Conservation (phyloP, 116 monocot species). For the Phalaenopsis hybrid region DNA sequence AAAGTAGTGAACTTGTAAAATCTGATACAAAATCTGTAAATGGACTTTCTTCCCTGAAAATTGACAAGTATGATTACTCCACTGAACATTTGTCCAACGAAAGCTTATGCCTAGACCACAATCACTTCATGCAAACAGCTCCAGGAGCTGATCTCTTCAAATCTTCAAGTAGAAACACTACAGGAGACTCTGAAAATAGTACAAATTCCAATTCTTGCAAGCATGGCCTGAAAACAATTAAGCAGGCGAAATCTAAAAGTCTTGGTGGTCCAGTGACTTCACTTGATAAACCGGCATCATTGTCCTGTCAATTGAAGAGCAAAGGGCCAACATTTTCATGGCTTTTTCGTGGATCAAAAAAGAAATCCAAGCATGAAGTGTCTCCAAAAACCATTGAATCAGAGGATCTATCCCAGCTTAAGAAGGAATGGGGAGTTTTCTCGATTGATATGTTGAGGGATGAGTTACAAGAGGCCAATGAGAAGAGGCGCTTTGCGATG, state of each 20-base stretch:
- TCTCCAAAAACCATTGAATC: slow-evolving; percentile 47
- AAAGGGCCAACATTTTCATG: slow-evolving; percentile 58
- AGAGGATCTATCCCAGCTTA: slow-evolving; percentile 66
- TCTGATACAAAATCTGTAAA: too few relatives aligned
- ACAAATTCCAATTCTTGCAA: slow-evolving; percentile 51
- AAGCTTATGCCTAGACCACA: slow-evolving; percentile 27
- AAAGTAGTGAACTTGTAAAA: too few relatives aligned
- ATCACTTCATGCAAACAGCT: slow-evolving; percentile 17
- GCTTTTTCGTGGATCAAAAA: slow-evolving; percentile 55
- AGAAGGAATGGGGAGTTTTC: slow-evolving; percentile 61
- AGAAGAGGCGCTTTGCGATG: slow-evolving; percentile 55
- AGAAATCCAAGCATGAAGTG: slow-evolving; percentile 53
- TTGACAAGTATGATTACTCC: too few relatives aligned
- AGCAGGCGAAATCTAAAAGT: slow-evolving; percentile 27
- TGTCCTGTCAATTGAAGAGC: slow-evolving; percentile 20
- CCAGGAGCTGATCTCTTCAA: slow-evolving; percentile 22
- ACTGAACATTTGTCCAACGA: too few relatives aligned
- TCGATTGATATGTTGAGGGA: slow-evolving; percentile 69
- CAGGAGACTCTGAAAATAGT: slow-evolving; percentile 33
- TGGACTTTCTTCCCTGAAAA: too few relatives aligned
- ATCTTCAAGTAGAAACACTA: slow-evolving; percentile 27
- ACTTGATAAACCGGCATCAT: neutral
- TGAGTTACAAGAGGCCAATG: slow-evolving; percentile 67
- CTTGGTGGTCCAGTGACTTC: slow-evolving; percentile 7
- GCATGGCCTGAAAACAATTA: slow-evolving; percentile 30